Percentiles rank a stretch among this genome's conserved stretches.
Evolutionary conservation across 345 rosid species (phyloP).

Genomic region (Sisymbrium altissimum): DNA sequence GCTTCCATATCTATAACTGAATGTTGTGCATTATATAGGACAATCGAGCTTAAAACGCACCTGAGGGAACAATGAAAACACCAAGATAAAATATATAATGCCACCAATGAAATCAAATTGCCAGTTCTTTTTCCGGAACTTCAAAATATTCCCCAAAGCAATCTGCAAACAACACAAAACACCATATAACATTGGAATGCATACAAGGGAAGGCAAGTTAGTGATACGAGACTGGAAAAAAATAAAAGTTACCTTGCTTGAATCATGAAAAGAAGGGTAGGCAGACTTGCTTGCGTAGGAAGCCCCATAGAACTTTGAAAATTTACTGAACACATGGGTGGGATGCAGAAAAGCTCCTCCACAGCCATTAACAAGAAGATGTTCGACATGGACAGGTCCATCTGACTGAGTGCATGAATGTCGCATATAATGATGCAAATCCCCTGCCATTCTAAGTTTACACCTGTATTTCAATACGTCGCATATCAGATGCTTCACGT

Average conservation of each 20-base stretch:
- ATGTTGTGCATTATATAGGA: not conserved
- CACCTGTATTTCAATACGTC: constrained; percentile 88
- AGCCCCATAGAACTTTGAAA: constrained; percentile 56
- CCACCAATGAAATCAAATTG: constrained; percentile 99
- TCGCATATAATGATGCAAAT: constrained; percentile 98
- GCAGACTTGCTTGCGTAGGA: constrained; percentile 77
- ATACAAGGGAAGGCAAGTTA: constrained; percentile 8
- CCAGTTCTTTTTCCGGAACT: constrained; percentile 99
- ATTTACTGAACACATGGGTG: constrained; percentile 86
- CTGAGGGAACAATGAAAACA: constrained; percentile 92
- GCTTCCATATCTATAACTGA: not conserved
- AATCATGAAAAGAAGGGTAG: constrained; percentile 94
- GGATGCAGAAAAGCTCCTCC: constrained; percentile 99
- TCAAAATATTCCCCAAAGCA: constrained; percentile 97
- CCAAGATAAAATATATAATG: constrained; percentile 83
- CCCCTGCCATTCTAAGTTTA: constrained; percentile 93
- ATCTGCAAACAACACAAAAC: constrained; percentile 52
- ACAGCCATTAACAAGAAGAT: constrained; percentile 93
- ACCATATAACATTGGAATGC: not conserved
- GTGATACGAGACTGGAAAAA: not conserved
- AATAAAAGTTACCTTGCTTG: constrained; percentile 69
- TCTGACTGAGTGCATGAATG: constrained; percentile 80
- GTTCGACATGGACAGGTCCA: constrained; percentile 70
- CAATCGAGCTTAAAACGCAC: constrained; percentile 38
- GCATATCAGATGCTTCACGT: constrained; percentile 73